phyloP scores from a whole-genome alignment of 164 flowering plant species.

The Hamamelis virginiana region DNA sequence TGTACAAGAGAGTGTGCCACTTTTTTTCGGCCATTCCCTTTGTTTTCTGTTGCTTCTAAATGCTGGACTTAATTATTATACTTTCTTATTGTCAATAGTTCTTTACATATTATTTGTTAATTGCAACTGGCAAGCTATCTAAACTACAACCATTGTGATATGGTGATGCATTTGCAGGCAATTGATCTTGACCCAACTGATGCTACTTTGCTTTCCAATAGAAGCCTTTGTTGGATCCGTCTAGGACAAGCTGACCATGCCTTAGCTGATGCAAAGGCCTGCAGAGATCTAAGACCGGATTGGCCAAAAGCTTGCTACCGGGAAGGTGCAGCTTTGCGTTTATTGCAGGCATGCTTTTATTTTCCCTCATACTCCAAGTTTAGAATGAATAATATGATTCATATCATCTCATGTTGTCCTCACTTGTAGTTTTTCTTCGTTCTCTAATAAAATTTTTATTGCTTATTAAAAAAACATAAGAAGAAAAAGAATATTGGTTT shows the following conservation, averaged over 20 bases:
- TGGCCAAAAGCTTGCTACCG: conserved; percentile 95
- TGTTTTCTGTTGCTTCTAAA: not conserved
- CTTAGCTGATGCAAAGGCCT: conserved; percentile 82
- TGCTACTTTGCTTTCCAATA: conserved; percentile 74
- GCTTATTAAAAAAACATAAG: no score
- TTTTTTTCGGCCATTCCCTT: not conserved
- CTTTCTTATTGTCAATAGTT: not conserved
- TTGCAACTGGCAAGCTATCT: not conserved
- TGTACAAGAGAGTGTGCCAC: no score
- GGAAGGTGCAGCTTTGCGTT: conserved; percentile 89
- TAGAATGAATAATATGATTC: not conserved
- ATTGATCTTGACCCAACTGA: conserved; percentile 79
- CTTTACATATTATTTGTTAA: not conserved
- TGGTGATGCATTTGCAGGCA: conserved; percentile 54
- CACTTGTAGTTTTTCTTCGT: no score
- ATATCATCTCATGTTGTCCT: no score
- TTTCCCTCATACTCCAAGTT: not conserved
- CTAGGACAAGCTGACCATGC: conserved; percentile 93
- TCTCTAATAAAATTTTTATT: no score
- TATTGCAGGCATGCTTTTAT: conserved; percentile 57
- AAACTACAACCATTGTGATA: not conserved
- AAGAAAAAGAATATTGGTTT: no score
- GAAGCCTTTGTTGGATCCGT: conserved; percentile 95
- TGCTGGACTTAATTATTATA: not conserved
- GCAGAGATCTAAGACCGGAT: conserved; percentile 79